Percentiles rank a stretch among this genome's conserved stretches.
These are phyloP conservation scores for Casaregolazyma lundiana DNA, from an alignment of 1,139 yeast species.

Conservation along the genomic window DNA sequence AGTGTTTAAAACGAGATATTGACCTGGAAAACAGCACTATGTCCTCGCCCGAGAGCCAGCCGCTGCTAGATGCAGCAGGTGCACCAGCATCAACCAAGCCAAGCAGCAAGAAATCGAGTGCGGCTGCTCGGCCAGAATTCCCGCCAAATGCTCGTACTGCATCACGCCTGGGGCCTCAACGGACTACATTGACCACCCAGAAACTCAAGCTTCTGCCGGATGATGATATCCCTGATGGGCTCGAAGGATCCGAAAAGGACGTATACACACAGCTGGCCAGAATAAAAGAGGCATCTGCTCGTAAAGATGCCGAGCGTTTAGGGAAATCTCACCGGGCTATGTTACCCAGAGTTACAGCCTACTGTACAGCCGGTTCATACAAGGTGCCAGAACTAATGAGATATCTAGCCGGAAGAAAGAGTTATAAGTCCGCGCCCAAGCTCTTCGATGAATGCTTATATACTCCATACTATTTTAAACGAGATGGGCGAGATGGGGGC, in stretches of 20 bases:
- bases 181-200: constrained; percentile 84
- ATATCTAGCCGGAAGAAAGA: constrained; percentile 77
- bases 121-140: constrained; percentile 3
- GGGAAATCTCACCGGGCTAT: constrained; percentile 77
- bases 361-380: constrained; percentile 91
- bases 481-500: constrained; percentile 42
- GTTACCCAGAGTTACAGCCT: constrained; percentile 81
- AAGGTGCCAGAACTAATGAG: constrained; percentile 79
- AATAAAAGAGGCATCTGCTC: constrained; percentile 85
- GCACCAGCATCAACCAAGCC: not conserved
- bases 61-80: not conserved
- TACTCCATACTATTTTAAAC: constrained; percentile 74
- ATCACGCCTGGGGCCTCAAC: constrained; percentile 65
- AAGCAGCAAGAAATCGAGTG: not conserved
- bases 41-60: not conserved
- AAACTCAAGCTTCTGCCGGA: constrained; percentile 84
- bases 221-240: constrained; percentile 43
- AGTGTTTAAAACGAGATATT: no score
- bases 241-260: constrained; percentile 41
- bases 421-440: constrained; percentile 69
- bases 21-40: not conserved
- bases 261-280: constrained; percentile 80
- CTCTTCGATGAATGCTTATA: constrained; percentile 90
- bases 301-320: constrained; percentile 89
- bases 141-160: constrained; percentile 15